Percentiles rank a stretch among this genome's conserved stretches.
phyloP scores from a whole-genome alignment of 306 rosid genomes.

The Hippophae gyantsensis region DNA sequence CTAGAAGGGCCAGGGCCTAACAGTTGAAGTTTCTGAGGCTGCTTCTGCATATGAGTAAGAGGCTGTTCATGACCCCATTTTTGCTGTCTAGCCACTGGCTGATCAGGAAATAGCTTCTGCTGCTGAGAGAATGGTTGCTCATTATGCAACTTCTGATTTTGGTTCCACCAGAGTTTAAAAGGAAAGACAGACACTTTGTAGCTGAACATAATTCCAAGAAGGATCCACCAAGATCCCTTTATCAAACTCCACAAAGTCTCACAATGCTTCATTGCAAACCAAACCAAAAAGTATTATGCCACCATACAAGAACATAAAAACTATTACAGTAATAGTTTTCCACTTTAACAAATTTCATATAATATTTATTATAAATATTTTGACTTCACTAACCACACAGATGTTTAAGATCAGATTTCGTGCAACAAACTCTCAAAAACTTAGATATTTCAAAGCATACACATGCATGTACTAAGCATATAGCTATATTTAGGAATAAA shows the following conservation, averaged over 20 bases:
- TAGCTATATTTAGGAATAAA: no score
- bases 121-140: slow-evolving; percentile 27
- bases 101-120: slow-evolving; percentile 17
- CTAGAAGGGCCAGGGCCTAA: slow-evolving; percentile 28
- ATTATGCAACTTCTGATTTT: slow-evolving; percentile 27
- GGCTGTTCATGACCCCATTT: slow-evolving; percentile 24
- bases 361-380: slow-evolving; percentile 1
- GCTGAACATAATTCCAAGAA: slow-evolving; percentile 38
- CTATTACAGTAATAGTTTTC: no score
- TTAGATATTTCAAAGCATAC: no score
- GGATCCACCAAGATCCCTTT: slow-evolving; percentile 41
- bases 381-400: background rate
- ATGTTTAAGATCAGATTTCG: background rate
- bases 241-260: slow-evolving; percentile 25
- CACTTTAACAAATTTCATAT: no score
- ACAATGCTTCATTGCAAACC: slow-evolving; percentile 20
- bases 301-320: background rate
- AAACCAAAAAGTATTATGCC: slow-evolving; percentile 11
- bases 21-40: slow-evolving; percentile 27
- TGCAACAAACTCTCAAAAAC: no score
- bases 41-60: slow-evolving; percentile 23
- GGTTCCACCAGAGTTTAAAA: slow-evolving; percentile 33
- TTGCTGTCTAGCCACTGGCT: slow-evolving; percentile 15
- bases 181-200: slow-evolving; percentile 32
- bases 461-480: no score